A percentile compares a stretch with the other conserved stretches of the same genome.
phyloP scores from a whole-genome alignment of 2,329 filamentous ascomycete genomes.

The Trichophyton benhamiae region DNA sequence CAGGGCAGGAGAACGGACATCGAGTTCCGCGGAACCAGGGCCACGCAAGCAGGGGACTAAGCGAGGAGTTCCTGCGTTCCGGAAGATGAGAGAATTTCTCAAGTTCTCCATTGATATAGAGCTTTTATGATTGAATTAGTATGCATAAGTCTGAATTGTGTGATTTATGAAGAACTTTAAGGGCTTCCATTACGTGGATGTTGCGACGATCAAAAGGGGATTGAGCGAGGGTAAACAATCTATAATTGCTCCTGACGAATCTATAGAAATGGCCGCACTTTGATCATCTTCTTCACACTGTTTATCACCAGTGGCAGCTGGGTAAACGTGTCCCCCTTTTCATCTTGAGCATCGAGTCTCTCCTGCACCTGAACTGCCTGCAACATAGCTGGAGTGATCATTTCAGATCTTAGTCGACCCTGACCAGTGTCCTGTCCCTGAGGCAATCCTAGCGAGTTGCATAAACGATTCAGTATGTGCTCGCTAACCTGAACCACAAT shows the following conservation, averaged over 20 bases:
- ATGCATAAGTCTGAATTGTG: neutral
- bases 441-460: neutral
- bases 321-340: neutral
- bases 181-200: neutral
- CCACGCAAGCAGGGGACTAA: neutral
- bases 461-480: neutral
- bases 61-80: neutral
- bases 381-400: neutral
- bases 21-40: neutral
- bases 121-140: neutral
- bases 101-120: neutral
- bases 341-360: neutral
- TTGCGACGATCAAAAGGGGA: neutral
- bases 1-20: neutral
- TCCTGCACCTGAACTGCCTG: neutral
- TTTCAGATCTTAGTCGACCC: neutral
- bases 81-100: neutral
- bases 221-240: neutral
- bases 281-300: neutral
- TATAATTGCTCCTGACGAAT: neutral
- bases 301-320: neutral
- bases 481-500: conserved; percentile 3
- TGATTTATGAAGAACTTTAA: neutral
- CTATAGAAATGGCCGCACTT: neutral
- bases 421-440: neutral